phyloP scores from a whole-genome alignment of 345 rosid species.

The Gossypium ekmanianum region DNA sequence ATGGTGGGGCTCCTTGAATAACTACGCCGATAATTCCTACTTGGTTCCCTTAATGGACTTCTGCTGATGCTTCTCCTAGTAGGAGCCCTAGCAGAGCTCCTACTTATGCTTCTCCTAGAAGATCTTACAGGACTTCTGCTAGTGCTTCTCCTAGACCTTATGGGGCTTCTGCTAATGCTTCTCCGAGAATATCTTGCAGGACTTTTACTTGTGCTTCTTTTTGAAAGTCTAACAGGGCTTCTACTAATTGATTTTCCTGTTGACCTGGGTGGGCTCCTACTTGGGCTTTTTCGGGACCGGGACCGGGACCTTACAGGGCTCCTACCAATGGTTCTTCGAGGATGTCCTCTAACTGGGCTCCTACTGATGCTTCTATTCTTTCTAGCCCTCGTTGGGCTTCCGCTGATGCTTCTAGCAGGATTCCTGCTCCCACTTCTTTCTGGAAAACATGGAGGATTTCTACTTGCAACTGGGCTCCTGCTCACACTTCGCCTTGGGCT shows the following conservation, averaged over 20 bases:
- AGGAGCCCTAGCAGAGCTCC: conserved; percentile 56
- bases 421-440: conserved; percentile 40
- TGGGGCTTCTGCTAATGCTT: conserved; percentile 59
- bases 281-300: conserved; percentile 36
- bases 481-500: conserved; percentile 38
- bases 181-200: conserved; percentile 38
- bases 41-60: conserved; percentile 54
- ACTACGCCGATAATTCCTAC: conserved; percentile 49
- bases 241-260: conserved; percentile 31
- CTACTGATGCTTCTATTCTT: conserved; percentile 22
- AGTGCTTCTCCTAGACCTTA: conserved; percentile 46
- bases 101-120: conserved; percentile 46
- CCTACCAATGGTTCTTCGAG: conserved; percentile 25
- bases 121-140: conserved; percentile 58
- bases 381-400: conserved; percentile 48
- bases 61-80: conserved; percentile 50
- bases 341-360: conserved; percentile 31
- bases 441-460: conserved; percentile 20
- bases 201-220: conserved; percentile 37
- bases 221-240: conserved; percentile 32
- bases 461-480: conserved; percentile 19
- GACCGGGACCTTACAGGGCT: conserved; percentile 32
- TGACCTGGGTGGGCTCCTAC: conserved; percentile 45
- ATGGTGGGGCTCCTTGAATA: conserved; percentile 56
- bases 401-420: conserved; percentile 43